Conservation (phyloP, 306 rosid genomes). For the Vicia faba region DNA sequence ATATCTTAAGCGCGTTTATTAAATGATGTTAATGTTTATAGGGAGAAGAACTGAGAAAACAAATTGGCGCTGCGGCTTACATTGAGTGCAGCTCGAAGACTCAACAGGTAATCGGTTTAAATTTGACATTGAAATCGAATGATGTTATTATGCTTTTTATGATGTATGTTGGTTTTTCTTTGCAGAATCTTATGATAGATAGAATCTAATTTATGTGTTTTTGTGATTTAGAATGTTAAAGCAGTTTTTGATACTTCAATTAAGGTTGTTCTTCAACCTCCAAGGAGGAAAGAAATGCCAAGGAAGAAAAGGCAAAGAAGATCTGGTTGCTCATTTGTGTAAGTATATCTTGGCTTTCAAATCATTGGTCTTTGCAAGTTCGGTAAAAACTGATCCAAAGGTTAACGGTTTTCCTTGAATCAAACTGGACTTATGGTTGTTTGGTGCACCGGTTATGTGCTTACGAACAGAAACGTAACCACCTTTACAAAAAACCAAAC, state of each 20-base stretch:
- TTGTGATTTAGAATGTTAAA: conserved; percentile 80
- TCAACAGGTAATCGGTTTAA: conserved; percentile 67
- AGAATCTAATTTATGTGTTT: conserved; percentile 28
- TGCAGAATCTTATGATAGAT: conserved; percentile 4
- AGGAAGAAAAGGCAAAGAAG: conserved; percentile 71
- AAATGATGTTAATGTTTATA: conserved; percentile 21
- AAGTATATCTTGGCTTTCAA: conserved; percentile 47
- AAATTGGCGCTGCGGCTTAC: conserved; percentile 95
- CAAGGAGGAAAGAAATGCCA: conserved; percentile 80
- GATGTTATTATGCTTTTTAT: not conserved
- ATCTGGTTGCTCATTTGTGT: conserved; percentile 81
- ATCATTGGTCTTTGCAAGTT: not conserved
- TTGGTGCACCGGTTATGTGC: not conserved
- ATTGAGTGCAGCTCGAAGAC: conserved; percentile 98
- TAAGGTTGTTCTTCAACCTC: conserved; percentile 99
- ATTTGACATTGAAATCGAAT: not conserved
- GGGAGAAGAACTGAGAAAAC: conserved; percentile 99
- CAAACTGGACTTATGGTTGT: not conserved
- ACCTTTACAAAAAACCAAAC: not conserved
- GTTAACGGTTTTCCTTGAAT: not conserved
- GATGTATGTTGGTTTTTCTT: conserved; percentile 3
- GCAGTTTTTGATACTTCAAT: conserved; percentile 94
- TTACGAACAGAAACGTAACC: not conserved
- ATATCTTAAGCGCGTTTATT: not conserved
- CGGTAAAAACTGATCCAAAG: not conserved